phyloP scores from a whole-genome alignment of 2,329 filamentous ascomycete species.

The Cytospora paraplurivora region DNA sequence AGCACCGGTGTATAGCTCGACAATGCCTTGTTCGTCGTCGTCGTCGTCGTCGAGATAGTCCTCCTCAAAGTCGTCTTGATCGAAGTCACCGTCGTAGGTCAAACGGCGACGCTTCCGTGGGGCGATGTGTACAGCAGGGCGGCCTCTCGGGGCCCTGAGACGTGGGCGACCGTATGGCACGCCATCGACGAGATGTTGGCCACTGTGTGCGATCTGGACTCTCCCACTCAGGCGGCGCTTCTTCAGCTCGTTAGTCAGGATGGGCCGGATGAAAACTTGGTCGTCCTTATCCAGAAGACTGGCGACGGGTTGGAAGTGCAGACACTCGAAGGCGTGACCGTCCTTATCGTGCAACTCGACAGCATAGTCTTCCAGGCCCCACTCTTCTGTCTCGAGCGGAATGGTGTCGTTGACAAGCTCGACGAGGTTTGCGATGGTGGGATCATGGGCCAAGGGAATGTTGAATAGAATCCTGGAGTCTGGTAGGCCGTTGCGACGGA shows the following conservation, averaged over 20 bases:
- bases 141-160: conserved; percentile 58
- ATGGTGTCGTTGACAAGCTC: conserved; percentile 77
- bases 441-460: conserved; percentile 56
- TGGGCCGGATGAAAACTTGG: conserved; percentile 77
- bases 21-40: conserved; percentile 37
- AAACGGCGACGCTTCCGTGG: conserved; percentile 69
- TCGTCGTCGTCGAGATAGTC: conserved; percentile 41
- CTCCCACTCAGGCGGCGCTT: conserved; percentile 74
- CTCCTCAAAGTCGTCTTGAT: conserved; percentile 46
- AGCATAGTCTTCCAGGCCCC: conserved; percentile 88
- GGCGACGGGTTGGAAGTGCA: conserved; percentile 78
- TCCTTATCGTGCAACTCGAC: conserved; percentile 67
- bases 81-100: conserved; percentile 41
- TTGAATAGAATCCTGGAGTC: conserved; percentile 73
- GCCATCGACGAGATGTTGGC: conserved; percentile 82
- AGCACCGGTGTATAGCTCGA: conserved; percentile 32
- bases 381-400: conserved; percentile 75
- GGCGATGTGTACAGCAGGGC: conserved; percentile 71
- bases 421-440: conserved; percentile 76
- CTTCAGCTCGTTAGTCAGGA: conserved; percentile 74
- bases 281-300: conserved; percentile 80
- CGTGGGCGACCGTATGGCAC: conserved; percentile 78
- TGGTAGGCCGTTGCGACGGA: conserved; percentile 74
- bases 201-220: conserved; percentile 76
- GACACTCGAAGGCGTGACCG: conserved; percentile 74